Percentiles rank a stretch among this genome's conserved stretches.
Evolutionary conservation across 139 green algal genomes (phyloP).

Genomic region (Chlorella sp.): DNA sequence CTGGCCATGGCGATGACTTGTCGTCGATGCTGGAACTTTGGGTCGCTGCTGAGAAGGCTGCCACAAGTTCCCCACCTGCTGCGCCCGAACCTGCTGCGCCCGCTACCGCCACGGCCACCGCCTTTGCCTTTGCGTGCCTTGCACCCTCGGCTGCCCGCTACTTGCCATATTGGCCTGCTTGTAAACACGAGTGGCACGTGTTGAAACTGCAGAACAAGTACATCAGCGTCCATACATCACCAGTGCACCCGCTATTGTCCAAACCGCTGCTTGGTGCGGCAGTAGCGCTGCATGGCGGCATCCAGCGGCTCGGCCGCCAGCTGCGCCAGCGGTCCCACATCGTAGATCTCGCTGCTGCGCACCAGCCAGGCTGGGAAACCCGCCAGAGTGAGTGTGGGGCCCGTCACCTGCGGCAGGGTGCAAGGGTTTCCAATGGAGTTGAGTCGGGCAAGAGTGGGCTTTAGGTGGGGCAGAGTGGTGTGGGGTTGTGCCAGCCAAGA

Average conservation of each 20-base stretch:
- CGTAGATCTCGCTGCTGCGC: conserved; percentile 51
- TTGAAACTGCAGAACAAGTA: too few relatives aligned
- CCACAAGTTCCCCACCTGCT: not conserved
- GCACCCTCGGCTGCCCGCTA: not conserved
- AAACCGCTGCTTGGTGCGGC: conserved; percentile 48
- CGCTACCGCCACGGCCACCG: not conserved
- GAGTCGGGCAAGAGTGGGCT: too few relatives aligned
- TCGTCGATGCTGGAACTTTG: too few relatives aligned
- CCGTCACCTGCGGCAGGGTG: conserved; percentile 45
- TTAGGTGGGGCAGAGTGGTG: too few relatives aligned
- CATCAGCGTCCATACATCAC: too few relatives aligned
- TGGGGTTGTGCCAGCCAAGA: too few relatives aligned
- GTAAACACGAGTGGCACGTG: too few relatives aligned
- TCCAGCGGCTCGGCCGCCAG: conserved; percentile 22
- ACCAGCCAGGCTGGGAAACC: conserved; percentile 59
- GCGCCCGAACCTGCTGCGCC: not conserved
- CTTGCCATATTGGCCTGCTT: too few relatives aligned
- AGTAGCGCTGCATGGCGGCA: conserved; percentile 32
- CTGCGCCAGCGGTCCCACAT: conserved; percentile 34
- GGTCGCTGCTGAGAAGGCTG: too few relatives aligned
- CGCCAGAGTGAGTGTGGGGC: conserved; percentile 38
- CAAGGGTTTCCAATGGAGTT: too few relatives aligned
- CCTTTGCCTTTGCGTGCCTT: not conserved
- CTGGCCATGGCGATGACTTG: too few relatives aligned
- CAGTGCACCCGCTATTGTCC: conserved; percentile 4